Evolutionary conservation across 108 stramenopile genomes (phyloP).

Genomic region (Aurantiochytrium sp.): DNA sequence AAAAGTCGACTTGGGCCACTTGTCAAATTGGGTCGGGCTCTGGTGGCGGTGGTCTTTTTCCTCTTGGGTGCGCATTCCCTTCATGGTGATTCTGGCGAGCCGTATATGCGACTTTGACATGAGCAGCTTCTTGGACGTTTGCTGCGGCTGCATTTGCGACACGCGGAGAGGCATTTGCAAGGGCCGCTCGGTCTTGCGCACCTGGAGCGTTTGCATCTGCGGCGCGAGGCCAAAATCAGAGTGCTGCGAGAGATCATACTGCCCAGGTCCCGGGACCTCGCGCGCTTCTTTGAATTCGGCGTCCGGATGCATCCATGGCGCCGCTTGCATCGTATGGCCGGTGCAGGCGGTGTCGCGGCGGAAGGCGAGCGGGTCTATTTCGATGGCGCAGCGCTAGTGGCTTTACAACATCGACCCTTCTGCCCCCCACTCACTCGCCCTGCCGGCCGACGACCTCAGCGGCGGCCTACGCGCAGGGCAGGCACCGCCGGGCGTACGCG

Average conservation of each 20-base stretch:
- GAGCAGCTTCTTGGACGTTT: not conserved
- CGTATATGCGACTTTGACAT: not conserved
- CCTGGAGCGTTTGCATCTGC: not conserved
- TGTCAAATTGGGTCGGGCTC: not conserved
- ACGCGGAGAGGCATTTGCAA: not conserved
- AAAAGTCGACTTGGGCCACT: constrained; percentile 5
- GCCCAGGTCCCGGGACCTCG: not conserved
- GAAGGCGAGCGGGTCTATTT: not conserved
- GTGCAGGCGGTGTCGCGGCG: not conserved
- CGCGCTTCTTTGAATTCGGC: not conserved
- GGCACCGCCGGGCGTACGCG: too few relatives aligned
- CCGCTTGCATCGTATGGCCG: not conserved
- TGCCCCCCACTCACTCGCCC: too few relatives aligned
- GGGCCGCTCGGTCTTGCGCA: not conserved
- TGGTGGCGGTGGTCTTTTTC: not conserved
- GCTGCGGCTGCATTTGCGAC: not conserved
- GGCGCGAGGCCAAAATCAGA: not conserved
- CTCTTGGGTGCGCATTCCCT: not conserved
- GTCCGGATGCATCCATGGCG: not conserved
- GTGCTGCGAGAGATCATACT: not conserved
- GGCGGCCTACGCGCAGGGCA: too few relatives aligned
- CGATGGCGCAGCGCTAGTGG: too few relatives aligned
- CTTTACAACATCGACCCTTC: too few relatives aligned
- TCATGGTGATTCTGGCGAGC: not conserved
- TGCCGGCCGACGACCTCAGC: too few relatives aligned